These are phyloP conservation scores for Capronia epimyces DNA, from an alignment of 2,329 filamentous ascomycete genomes.

Conservation along the genomic window DNA sequence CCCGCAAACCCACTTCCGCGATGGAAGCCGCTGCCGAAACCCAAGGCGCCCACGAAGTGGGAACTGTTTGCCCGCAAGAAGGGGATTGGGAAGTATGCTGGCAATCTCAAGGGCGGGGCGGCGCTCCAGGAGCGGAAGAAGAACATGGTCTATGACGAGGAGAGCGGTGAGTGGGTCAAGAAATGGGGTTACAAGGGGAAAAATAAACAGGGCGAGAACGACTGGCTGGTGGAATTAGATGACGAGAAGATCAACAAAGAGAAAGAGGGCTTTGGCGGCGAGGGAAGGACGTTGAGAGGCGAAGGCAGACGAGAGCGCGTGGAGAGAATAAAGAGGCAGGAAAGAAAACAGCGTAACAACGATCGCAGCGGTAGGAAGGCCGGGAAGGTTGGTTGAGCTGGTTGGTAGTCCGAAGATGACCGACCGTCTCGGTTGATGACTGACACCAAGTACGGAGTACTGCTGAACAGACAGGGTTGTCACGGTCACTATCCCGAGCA, in stretches of 20 bases:
- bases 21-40: slow-evolving; percentile 81
- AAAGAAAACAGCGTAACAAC: slow-evolving; percentile 65
- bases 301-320: slow-evolving; percentile 62
- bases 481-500: too few relatives aligned
- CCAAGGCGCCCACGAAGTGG: slow-evolving; percentile 86
- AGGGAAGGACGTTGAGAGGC: slow-evolving; percentile 58
- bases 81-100: slow-evolving; percentile 79
- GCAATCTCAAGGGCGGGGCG: slow-evolving; percentile 50
- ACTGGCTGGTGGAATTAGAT: slow-evolving; percentile 92
- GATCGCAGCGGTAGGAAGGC: slow-evolving; percentile 40
- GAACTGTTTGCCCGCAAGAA: slow-evolving; percentile 94
- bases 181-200: slow-evolving; percentile 93
- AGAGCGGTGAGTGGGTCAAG: slow-evolving; percentile 78
- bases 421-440: background rate
- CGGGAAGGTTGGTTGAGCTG: slow-evolving; percentile 13
- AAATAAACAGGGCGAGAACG: slow-evolving; percentile 74
- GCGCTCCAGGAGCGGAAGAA: slow-evolving; percentile 54
- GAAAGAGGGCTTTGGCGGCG: slow-evolving; percentile 43
- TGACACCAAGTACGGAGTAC: too few relatives aligned
- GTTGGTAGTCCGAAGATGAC: too few relatives aligned
- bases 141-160: slow-evolving; percentile 80
- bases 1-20: slow-evolving; percentile 58
- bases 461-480: too few relatives aligned
- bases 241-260: slow-evolving; percentile 67
- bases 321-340: slow-evolving; percentile 58